Conservation (phyloP, 208 protist genomes). For the Acanthamoeba lugdunensis region DNA sequence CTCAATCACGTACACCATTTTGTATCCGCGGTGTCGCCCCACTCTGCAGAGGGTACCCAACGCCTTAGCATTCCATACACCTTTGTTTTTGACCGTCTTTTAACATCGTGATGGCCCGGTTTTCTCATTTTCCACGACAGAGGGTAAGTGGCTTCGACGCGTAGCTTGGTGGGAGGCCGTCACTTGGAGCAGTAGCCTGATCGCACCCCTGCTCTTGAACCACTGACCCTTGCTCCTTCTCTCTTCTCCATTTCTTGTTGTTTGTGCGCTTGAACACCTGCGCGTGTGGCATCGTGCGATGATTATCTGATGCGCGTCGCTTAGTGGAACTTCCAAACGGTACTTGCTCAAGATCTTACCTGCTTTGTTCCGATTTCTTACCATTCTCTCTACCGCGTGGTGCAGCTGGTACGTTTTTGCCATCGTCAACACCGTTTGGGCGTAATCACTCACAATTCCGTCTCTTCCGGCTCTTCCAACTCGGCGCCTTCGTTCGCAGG, state of each 20-base stretch:
- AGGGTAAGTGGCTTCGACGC: neutral
- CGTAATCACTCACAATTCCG: neutral
- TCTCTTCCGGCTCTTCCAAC: neutral
- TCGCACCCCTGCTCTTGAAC: neutral
- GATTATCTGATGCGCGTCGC: neutral
- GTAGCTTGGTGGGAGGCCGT: neutral
- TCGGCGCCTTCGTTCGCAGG: neutral
- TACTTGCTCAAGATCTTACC: neutral
- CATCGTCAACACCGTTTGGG: neutral
- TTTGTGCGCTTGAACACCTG: neutral
- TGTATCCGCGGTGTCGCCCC: too few species aligned
- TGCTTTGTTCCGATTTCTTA: neutral
- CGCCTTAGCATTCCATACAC: neutral
- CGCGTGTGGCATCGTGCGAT: neutral
- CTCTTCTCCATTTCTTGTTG: neutral
- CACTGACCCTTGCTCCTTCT: neutral
- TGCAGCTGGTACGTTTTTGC: neutral
- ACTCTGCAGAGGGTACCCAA: neutral
- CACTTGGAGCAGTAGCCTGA: too few species aligned
- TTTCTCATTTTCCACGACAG: neutral
- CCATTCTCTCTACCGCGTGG: neutral
- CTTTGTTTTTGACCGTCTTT: too few species aligned
- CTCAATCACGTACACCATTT: too few species aligned
- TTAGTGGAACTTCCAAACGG: conserved; percentile 57
- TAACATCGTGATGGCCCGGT: neutral